Base-by-base conservation (phyloP, 805 yeast genomes). In the Maudiozyma saulgeensis region DNA sequence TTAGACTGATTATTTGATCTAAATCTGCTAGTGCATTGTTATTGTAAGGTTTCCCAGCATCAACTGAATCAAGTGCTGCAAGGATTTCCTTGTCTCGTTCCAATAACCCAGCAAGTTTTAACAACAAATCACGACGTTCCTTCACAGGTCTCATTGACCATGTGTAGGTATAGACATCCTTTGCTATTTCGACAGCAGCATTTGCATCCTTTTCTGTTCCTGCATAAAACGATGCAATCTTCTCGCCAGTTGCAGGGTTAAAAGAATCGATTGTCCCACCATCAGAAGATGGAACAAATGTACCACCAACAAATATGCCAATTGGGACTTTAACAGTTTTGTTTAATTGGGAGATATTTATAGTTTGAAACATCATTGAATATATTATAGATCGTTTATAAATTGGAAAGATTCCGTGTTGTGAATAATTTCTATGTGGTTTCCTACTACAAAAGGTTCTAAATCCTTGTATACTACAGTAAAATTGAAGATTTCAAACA, bases 251-350 rank as follows among this genome's bases (percentile, higher is more conserved):
- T 4, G 79, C 64, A 16, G 83, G 83, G 53, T 77, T 68, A 37
- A 72, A 55, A 1, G 78, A 69, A 45, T 72, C 76, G 26, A 77
- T 64, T 28, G 61, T 64, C 31, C 67, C 61, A 38, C 70, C 70
- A 23, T 66, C 58, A 26, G 60, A 53, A 7, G 78, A 64, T 31
- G 62, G 55, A 35, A 70, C 68, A 63, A 75, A 78, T 60, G 78
- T 77, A 56, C 79, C 79, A 64, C 78, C 72, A 59, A 79, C 78
- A 63, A 78, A 81, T 52, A 81, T 68, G 6, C 87, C 87, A n/a
- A 79, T 51, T 38, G 85, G 87, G 57, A 79, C 84, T 25, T 64
- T 56, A 62, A 69, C 76, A 45, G 70, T 71, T 44, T 62, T 57
- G 46, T 58, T 47, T 37, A 56, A 40, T 43, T 59, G 49, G 1